A percentile compares a stretch with the other conserved stretches of the same genome.
phyloP scores from a whole-genome alignment of 805 yeast genomes.

The Lipomyces sp. region DNA sequence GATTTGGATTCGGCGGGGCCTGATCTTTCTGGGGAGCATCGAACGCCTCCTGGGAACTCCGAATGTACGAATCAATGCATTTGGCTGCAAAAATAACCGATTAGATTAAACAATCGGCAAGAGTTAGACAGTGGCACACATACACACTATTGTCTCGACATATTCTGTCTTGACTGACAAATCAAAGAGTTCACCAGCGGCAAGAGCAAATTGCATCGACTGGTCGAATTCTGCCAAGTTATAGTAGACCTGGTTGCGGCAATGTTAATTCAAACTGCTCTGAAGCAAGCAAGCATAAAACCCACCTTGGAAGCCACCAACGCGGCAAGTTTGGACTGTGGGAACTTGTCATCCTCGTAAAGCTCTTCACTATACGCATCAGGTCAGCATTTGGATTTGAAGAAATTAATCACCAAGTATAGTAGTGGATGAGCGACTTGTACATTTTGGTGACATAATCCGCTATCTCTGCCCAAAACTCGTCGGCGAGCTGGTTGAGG shows the following conservation, averaged over 20 bases:
- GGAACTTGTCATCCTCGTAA: slow-evolving; percentile 81
- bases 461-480: slow-evolving; percentile 96
- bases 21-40: slow-evolving; percentile 41
- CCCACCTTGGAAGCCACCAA: slow-evolving; percentile 82
- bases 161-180: slow-evolving; percentile 78
- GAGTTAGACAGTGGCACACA: slow-evolving; percentile 4
- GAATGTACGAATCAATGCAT: slow-evolving; percentile 83
- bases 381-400: not conserved
- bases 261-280: not conserved
- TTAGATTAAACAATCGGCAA: not conserved
- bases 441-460: slow-evolving; percentile 77
- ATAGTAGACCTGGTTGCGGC: slow-evolving; percentile 56
- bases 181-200: slow-evolving; percentile 80
- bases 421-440: slow-evolving; percentile 11
- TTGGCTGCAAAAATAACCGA: slow-evolving; percentile 51
- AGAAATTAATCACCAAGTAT: not conserved
- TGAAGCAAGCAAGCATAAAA: not conserved
- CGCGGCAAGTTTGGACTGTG: slow-evolving; percentile 83
- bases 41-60: slow-evolving; percentile 58
- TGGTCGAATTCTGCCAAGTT: slow-evolving; percentile 92
- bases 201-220: slow-evolving; percentile 85
- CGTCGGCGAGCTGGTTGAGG: slow-evolving; percentile 80
- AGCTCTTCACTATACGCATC: slow-evolving; percentile 65
- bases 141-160: slow-evolving; percentile 83
- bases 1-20: slow-evolving; percentile 55